phyloP scores from a whole-genome alignment of 139 green algal genomes.

The Coelastrella sp. region DNA sequence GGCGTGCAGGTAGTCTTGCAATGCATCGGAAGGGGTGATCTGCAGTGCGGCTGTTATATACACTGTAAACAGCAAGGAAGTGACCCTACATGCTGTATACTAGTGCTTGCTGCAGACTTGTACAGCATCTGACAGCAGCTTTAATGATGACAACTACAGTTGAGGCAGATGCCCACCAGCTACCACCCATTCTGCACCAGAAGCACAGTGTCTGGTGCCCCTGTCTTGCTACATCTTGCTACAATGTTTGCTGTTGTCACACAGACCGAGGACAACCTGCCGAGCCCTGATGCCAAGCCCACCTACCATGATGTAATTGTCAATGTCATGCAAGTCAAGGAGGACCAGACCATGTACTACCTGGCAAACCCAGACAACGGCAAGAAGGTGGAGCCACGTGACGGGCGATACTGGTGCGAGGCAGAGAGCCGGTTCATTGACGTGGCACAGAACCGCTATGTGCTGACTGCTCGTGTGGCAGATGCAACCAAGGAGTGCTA shows the following conservation, averaged over 20 bases:
- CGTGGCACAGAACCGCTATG: constrained; percentile 70
- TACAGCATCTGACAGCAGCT: no score
- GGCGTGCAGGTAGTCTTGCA: no score
- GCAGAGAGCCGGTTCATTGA: constrained; percentile 65
- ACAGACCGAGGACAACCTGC: constrained; percentile 40
- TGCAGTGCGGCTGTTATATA: no score
- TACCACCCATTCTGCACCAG: not conserved
- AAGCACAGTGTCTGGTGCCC: not conserved
- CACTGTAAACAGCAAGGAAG: no score
- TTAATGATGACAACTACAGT: no score
- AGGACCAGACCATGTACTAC: constrained; percentile 82
- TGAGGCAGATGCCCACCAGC: no score
- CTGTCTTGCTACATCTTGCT: not conserved
- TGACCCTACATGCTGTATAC: no score
- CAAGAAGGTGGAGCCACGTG: constrained; percentile 83
- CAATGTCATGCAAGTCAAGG: not conserved
- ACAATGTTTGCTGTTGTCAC: not conserved
- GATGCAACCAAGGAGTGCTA: constrained; percentile 63
- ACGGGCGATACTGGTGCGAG: constrained; percentile 73
- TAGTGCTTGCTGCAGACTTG: no score
- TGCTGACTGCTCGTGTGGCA: constrained; percentile 65
- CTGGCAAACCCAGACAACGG: constrained; percentile 87
- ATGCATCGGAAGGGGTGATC: no score
- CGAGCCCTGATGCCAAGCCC: constrained; percentile 67
- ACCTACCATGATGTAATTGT: constrained; percentile 58